Base-by-base conservation (phyloP, 1,139 yeast genomes). In the Tardiomyces digboiensis region DNA sequence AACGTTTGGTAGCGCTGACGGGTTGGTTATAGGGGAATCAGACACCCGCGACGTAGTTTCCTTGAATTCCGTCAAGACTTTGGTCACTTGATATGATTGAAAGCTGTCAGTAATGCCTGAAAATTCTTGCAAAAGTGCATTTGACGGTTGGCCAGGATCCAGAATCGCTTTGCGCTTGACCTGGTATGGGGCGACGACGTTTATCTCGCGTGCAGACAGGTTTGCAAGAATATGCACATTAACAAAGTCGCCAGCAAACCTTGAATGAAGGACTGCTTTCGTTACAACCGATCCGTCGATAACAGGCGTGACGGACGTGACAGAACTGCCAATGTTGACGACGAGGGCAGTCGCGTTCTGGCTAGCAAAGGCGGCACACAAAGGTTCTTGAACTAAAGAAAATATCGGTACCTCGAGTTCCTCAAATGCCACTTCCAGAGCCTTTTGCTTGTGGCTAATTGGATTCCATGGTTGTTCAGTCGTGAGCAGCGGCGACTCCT, bases 381-480 rank as follows among this genome's bases (percentile, higher is more conserved):
- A 80, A 18, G 97, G 95, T 5, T 82, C 74, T 51, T 88, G 82
- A 26, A 89, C 87, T 39, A 87, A 65, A 57, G 84, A 88, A 52
- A 91, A 80, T 0, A 94, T 95, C 26, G 96, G 94, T 56, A 87
- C 91, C 39, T 78, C 73, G 59, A 85, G 75, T 23, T 73, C 70
- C 57, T 89, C 97, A 52, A 84, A 75, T 40, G 85, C 76, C 2
- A 77, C 71, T 60, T 89, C 96, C 49, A 89, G 70, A 20, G 91
- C 75, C 53, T 77, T 80, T 51, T 74, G 76, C 53, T 93, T 78
- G 60, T 83, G 81, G 40, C 69, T 72, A n/a, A 70, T 68, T 7
- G 86, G 75, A 49, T 86, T 82, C 96, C 97, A 86, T 14, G 83
- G 78, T 4, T 91, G 89, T 61, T 87, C 96, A 1, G 95, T 83